These are phyloP conservation scores for Rhodosporidiobolus sp. DNA, from an alignment of 768 basidiomycete species.

Conservation along the genomic window DNA sequence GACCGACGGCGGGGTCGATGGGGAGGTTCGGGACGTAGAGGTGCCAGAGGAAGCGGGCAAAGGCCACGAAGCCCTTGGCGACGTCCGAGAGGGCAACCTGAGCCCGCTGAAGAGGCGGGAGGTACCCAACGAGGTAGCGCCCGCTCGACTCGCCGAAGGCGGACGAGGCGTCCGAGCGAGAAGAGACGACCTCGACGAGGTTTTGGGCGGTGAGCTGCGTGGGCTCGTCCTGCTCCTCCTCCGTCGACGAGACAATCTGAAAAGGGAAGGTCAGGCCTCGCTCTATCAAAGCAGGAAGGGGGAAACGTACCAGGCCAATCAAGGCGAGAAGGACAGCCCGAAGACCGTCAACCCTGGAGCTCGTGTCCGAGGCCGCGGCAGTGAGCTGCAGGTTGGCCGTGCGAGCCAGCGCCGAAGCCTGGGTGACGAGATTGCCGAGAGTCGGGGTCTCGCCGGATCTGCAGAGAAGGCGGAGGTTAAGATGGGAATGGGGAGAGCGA, in stretches of 20 bases:
- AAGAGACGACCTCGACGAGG: conserved; percentile 39
- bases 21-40: conserved; percentile 79
- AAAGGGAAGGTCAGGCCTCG: neutral
- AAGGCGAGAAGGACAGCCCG: conserved; percentile 7
- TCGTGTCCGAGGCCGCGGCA: conserved; percentile 4
- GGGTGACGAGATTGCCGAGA: conserved; percentile 28
- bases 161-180: conserved; percentile 57
- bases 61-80: conserved; percentile 32
- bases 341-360: neutral
- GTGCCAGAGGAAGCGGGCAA: conserved; percentile 56
- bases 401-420: conserved; percentile 19
- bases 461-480: neutral
- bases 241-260: conserved; percentile 10
- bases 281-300: neutral
- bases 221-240: neutral
- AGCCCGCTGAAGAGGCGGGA: conserved; percentile 21
- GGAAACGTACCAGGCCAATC: conserved; percentile 23
- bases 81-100: neutral
- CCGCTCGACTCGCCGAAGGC: conserved; percentile 51
- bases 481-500: too few relatives aligned
- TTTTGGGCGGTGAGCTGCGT: conserved; percentile 30
- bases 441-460: conserved; percentile 25
- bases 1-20: conserved; percentile 75
- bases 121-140: conserved; percentile 31
- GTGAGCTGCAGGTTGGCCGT: conserved; percentile 26